Conservation (phyloP, 495 filamentous ascomycete species). For the Talaromyces thailandensis region DNA sequence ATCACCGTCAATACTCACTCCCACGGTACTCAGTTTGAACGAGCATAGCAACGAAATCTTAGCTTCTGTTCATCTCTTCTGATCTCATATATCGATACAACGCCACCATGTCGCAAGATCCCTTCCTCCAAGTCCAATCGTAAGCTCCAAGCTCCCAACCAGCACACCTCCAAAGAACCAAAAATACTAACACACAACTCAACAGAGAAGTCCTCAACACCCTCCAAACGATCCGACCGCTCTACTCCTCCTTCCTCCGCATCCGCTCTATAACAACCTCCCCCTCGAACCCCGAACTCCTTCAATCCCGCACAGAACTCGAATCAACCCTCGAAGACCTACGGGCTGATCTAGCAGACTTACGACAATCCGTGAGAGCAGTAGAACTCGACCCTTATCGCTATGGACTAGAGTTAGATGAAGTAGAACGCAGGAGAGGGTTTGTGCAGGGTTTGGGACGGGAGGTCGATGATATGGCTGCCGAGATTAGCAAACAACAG, state of each 20-base stretch:
- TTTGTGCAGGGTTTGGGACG: conserved; percentile 83
- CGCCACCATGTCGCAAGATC: conserved; percentile 39
- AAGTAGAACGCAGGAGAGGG: conserved; percentile 70
- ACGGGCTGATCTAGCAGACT: conserved; percentile 77
- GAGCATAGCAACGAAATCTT: background rate
- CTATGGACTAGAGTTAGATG: conserved; percentile 77
- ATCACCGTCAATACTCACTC: background rate
- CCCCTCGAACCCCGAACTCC: conserved; percentile 70
- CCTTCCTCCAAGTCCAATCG: conserved; percentile 91
- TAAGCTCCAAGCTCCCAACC: conserved; percentile 26
- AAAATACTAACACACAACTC: conserved; percentile 7
- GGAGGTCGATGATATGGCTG: conserved; percentile 81
- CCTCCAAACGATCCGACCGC: conserved; percentile 66
- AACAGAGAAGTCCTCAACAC: conserved; percentile 75
- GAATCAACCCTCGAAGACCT: conserved; percentile 67
- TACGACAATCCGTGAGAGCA: conserved; percentile 77
- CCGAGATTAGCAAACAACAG: conserved; percentile 60
- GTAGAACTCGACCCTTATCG: conserved; percentile 84
- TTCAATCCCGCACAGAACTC: conserved; percentile 76
- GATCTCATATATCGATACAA: too few species aligned
- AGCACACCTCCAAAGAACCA: conserved; percentile 2
- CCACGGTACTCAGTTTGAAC: background rate
- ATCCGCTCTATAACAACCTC: conserved; percentile 77
- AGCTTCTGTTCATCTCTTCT: too few species aligned
- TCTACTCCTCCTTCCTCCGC: conserved; percentile 91